These are phyloP conservation scores for Chytriomyces sp. DNA, from an alignment of 192 early-diverging fungal species.

Conservation along the genomic window DNA sequence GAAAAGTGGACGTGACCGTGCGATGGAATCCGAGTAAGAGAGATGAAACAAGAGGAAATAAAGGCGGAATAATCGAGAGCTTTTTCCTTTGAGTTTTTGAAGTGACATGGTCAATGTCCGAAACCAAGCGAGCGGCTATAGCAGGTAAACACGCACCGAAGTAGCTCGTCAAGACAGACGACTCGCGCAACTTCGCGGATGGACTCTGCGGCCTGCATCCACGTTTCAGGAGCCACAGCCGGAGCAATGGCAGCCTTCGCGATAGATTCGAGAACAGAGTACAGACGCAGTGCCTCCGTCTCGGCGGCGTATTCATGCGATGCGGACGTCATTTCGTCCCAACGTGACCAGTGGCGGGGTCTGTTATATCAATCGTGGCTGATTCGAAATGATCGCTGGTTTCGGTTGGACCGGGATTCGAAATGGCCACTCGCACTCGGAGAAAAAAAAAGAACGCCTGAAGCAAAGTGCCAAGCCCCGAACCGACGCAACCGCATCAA, in stretches of 20 bases:
- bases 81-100: neutral
- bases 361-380: too few species aligned
- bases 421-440: neutral
- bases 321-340: neutral
- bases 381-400: too few species aligned
- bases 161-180: neutral
- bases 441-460: neutral
- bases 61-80: constrained; percentile 18
- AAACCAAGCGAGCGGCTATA: neutral
- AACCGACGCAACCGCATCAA: too few species aligned
- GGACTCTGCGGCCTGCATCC: neutral
- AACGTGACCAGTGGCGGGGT: neutral
- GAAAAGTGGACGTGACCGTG: neutral
- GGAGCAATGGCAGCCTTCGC: neutral
- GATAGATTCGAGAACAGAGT: neutral
- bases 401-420: neutral
- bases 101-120: neutral
- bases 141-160: neutral
- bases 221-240: neutral
- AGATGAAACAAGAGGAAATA: constrained; percentile 9
- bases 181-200: neutral
- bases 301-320: constrained; percentile 4
- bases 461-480: too few species aligned
- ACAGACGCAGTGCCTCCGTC: constrained; percentile 16
- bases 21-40: too few species aligned